phyloP scores from a whole-genome alignment of 768 basidiomycete species.

The Vishniacozyma victoriae region DNA sequence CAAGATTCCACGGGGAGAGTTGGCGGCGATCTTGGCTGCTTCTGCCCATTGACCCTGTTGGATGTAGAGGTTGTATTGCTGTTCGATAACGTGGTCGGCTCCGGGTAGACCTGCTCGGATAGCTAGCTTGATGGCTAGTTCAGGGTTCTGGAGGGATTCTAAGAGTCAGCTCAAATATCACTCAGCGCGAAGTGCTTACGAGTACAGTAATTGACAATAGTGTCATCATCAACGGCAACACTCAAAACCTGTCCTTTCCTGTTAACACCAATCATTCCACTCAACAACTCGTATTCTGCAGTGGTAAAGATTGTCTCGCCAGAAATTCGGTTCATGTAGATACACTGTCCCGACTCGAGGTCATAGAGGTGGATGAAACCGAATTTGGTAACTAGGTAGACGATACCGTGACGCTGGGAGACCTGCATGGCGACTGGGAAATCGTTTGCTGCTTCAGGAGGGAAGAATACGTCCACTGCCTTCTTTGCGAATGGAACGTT shows the following conservation, averaged over 20 bases:
- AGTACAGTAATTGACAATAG: conserved; percentile 90
- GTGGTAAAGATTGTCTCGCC: conserved; percentile 99
- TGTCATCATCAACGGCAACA: conserved; percentile 93
- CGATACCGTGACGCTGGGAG: conserved; percentile 90
- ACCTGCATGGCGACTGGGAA: conserved; percentile 99
- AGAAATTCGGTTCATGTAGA: conserved; percentile 99
- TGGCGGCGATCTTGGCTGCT: conserved; percentile 95
- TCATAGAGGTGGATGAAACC: conserved; percentile 99
- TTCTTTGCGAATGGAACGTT: conserved; percentile 94
- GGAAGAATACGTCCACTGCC: conserved; percentile 98
- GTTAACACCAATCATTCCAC: conserved; percentile 98
- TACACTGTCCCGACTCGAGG: conserved; percentile 90
- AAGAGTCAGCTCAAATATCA: not conserved
- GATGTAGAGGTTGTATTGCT: conserved; percentile 90
- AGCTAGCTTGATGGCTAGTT: conserved; percentile 95
- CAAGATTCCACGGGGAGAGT: conserved; percentile 90
- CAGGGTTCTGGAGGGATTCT: conserved; percentile 85
- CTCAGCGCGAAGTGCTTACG: conserved; percentile 46
- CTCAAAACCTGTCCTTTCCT: conserved; percentile 98
- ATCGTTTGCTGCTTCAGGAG: conserved; percentile 93
- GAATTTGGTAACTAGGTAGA: conserved; percentile 97
- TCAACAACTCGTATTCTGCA: conserved; percentile 84
- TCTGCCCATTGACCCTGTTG: conserved; percentile 80
- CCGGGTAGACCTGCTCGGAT: conserved; percentile 94
- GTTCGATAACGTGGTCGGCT: conserved; percentile 91